These are phyloP conservation scores for Corynascus novoguineensis DNA, from an alignment of 495 filamentous ascomycete genomes.

Conservation along the genomic window DNA sequence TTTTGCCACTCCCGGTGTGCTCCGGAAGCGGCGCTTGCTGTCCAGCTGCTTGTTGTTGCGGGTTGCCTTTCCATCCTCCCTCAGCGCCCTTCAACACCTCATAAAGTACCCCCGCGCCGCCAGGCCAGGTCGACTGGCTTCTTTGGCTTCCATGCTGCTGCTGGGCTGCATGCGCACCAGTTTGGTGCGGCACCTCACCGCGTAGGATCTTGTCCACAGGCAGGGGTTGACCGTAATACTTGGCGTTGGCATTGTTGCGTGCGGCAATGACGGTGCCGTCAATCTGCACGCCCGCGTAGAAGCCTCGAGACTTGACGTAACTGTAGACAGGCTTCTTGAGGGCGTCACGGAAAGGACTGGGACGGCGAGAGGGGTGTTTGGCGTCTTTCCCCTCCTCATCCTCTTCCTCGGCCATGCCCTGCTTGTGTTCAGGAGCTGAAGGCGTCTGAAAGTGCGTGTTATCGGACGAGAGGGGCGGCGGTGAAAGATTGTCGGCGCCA, in stretches of 20 bases:
- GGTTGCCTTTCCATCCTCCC: no score
- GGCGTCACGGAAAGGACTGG: slow-evolving; percentile 26
- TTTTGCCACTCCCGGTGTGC: no score
- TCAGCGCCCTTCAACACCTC: no score
- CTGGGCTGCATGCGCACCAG: background rate
- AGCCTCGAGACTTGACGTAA: slow-evolving; percentile 74
- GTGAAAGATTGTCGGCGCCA: background rate
- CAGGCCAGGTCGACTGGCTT: no score
- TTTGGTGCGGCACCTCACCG: slow-evolving; percentile 59
- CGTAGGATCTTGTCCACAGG: slow-evolving; percentile 60
- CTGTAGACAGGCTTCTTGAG: slow-evolving; percentile 60
- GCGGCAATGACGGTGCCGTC: slow-evolving; percentile 76
- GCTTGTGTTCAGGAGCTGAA: slow-evolving; percentile 6
- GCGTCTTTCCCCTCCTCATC: slow-evolving; percentile 7
- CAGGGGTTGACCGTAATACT: slow-evolving; percentile 63
- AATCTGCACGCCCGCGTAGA: slow-evolving; percentile 71
- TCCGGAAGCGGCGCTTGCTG: no score
- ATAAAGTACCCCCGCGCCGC: no score
- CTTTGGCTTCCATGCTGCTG: slow-evolving; percentile 25
- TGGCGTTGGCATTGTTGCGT: slow-evolving; percentile 73
- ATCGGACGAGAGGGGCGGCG: slow-evolving; percentile 15
- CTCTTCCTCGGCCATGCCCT: slow-evolving; percentile 1
- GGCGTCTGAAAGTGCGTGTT: slow-evolving; percentile 18
- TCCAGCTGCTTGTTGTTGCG: no score
- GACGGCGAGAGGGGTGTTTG: slow-evolving; percentile 19